These are phyloP conservation scores for Auricularia heimuer DNA, from an alignment of 768 basidiomycete species.

Conservation along the genomic window DNA sequence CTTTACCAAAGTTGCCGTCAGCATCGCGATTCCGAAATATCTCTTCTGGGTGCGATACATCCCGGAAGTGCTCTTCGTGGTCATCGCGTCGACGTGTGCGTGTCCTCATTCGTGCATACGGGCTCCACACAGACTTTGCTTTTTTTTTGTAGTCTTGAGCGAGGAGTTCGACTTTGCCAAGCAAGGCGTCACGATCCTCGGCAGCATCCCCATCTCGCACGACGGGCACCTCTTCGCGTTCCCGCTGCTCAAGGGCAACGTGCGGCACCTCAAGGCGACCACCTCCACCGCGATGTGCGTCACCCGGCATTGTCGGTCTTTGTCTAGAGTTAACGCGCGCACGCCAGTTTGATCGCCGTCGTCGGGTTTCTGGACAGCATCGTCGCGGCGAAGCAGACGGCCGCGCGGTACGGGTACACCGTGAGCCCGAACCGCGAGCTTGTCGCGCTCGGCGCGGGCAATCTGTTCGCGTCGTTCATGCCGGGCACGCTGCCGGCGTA, in stretches of 20 bases:
- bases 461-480: conserved; percentile 68
- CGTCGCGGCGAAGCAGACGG: conserved; percentile 90
- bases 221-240: conserved; percentile 54
- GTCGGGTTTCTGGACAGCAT: conserved; percentile 92
- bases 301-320: background rate
- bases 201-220: conserved; percentile 56
- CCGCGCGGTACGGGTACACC: conserved; percentile 72
- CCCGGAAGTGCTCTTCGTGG: conserved; percentile 86
- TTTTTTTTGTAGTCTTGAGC: conserved; percentile 50
- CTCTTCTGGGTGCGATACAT: conserved; percentile 65
- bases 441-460: conserved; percentile 79
- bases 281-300: conserved; percentile 75
- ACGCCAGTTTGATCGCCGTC: conserved; percentile 57
- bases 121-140: background rate
- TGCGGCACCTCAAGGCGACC: conserved; percentile 63
- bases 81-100: conserved; percentile 73
- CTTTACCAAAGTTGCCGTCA: conserved; percentile 36
- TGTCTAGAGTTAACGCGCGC: background rate
- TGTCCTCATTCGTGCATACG: conserved; percentile 6
- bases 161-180: conserved; percentile 61
- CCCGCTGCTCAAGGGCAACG: conserved; percentile 51
- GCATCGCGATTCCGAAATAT: conserved; percentile 37
- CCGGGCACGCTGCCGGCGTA: conserved; percentile 87
- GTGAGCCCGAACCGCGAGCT: conserved; percentile 93
- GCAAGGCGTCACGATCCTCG: conserved; percentile 76